Evolutionary conservation across 768 basidiomycete species (phyloP).

Genomic region (Termitomyces sp.): DNA sequence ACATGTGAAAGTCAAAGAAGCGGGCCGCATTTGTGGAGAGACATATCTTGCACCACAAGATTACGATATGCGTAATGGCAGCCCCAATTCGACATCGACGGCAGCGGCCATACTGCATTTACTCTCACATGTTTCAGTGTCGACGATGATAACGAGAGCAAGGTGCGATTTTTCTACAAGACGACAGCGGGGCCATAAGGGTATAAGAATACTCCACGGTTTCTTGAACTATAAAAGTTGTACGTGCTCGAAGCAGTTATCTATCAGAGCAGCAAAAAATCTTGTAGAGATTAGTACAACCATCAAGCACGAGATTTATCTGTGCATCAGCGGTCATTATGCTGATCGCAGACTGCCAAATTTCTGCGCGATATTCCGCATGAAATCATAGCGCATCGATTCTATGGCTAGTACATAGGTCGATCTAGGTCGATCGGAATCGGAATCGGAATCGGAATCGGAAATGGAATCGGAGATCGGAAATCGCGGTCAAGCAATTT

Average conservation of each 20-base stretch:
- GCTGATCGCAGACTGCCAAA: too few species aligned
- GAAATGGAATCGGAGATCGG: too few species aligned
- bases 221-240: too few species aligned
- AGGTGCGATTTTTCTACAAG: neutral
- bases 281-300: too few species aligned
- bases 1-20: constrained; percentile 4
- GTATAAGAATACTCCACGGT: neutral
- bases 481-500: neutral
- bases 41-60: neutral
- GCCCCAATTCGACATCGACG: neutral
- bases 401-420: too few species aligned
- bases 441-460: neutral
- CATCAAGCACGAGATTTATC: too few species aligned
- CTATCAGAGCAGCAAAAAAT: too few species aligned
- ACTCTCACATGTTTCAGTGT: neutral
- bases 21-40: constrained; percentile 8
- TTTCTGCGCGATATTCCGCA: too few species aligned
- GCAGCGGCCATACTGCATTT: neutral
- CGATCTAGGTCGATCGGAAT: too few species aligned
- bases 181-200: neutral
- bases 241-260: too few species aligned
- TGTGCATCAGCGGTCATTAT: too few species aligned
- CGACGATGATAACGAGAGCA: neutral
- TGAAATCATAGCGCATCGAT: too few species aligned
- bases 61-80: neutral